These are phyloP conservation scores for Sisymbrium irio DNA, from an alignment of 345 rosid species.

Conservation along the genomic window DNA sequence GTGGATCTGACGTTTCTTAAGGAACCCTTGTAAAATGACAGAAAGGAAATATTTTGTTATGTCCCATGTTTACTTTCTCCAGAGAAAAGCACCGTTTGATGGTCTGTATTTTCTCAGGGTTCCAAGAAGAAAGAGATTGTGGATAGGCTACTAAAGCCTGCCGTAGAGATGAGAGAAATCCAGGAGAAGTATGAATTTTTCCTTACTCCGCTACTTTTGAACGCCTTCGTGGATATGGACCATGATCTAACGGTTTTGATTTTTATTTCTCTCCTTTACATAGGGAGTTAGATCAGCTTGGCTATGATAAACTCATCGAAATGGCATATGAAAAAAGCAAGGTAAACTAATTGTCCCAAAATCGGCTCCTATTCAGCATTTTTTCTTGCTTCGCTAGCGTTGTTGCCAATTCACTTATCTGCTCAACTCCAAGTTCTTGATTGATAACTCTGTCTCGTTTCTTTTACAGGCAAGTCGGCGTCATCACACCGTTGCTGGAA, in stretches of 20 bases:
- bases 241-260: conserved; percentile 9
- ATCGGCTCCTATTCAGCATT: neutral
- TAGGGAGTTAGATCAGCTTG: conserved; percentile 75
- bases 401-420: neutral
- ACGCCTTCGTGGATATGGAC: neutral
- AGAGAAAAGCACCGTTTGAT: conserved; percentile 5
- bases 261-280: conserved; percentile 5
- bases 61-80: conserved; percentile 23
- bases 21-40: neutral
- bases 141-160: conserved; percentile 56
- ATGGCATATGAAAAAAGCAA: conserved; percentile 80
- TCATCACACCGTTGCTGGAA: conserved; percentile 56
- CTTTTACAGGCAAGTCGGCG: conserved; percentile 61
- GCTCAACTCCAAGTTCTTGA: neutral
- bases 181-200: conserved; percentile 60
- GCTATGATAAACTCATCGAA: conserved; percentile 67
- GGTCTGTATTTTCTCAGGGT: conserved; percentile 45
- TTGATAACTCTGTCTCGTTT: conserved; percentile 14
- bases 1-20: neutral
- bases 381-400: neutral
- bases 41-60: neutral
- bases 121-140: conserved; percentile 60
- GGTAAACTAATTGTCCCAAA: conserved; percentile 43
- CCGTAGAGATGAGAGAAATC: conserved; percentile 53
- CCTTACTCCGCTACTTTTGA: conserved; percentile 2